A percentile compares a stretch with the other conserved stretches of the same genome.
These are phyloP conservation scores for Tuber microsphaerosporum DNA, from an alignment of 495 filamentous ascomycete species.

Conservation along the genomic window DNA sequence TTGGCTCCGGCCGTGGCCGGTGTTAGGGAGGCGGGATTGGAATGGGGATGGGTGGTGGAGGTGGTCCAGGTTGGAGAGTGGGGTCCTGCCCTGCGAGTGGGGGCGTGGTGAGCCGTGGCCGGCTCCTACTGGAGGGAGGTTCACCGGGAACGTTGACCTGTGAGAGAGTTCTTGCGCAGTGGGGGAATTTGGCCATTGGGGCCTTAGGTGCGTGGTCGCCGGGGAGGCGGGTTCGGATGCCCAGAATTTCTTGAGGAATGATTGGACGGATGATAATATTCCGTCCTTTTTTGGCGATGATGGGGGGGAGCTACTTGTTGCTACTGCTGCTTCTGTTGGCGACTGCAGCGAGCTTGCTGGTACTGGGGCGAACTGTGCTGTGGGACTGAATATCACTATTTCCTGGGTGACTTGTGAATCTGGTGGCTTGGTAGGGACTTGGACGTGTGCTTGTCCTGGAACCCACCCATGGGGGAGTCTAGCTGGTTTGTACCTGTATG, in stretches of 20 bases:
- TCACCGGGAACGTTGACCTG: not conserved
- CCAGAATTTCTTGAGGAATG: not conserved
- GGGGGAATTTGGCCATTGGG: not conserved
- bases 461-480: slow-evolving; percentile 19
- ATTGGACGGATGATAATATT: not conserved
- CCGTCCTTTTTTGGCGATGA: not conserved
- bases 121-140: not conserved
- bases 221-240: not conserved
- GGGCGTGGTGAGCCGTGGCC: not conserved
- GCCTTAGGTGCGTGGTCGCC: not conserved
- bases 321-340: not conserved
- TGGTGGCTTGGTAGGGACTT: slow-evolving; percentile 15
- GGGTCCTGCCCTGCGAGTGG: not conserved
- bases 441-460: slow-evolving; percentile 22
- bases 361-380: not conserved
- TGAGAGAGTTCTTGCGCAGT: not conserved
- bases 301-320: not conserved
- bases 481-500: slow-evolving; percentile 31
- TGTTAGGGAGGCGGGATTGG: not conserved
- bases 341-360: not conserved
- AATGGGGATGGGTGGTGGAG: not conserved
- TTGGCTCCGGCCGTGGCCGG: not conserved
- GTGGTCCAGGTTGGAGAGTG: not conserved
- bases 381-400: not conserved
- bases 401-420: slow-evolving; percentile 19